A percentile compares a stretch with the other conserved stretches of the same genome.
Conservation (phyloP, 2,329 filamentous ascomycete species). For the Scopulariopsis brevicaulis region DNA sequence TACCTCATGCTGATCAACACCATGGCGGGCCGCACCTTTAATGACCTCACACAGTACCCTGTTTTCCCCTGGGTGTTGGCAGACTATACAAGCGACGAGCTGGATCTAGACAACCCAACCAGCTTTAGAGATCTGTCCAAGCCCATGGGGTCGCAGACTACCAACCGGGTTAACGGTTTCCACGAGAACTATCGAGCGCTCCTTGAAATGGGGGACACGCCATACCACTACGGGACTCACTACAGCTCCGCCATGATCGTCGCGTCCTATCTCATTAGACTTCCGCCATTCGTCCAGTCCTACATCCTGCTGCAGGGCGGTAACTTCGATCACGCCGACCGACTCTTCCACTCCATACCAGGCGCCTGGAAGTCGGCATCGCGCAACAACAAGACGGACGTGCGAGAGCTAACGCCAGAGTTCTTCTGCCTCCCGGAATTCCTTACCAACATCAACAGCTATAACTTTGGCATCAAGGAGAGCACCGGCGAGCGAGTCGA, state of each 20-base stretch:
- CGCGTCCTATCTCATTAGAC: constrained; percentile 84
- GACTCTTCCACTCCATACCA: constrained; percentile 86
- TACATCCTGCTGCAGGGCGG: constrained; percentile 93
- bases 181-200: constrained; percentile 77
- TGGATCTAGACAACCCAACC: constrained; percentile 74
- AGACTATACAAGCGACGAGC: constrained; percentile 87
- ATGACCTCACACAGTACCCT: constrained; percentile 94
- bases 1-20: constrained; percentile 99
- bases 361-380: constrained; percentile 89
- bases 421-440: constrained; percentile 98
- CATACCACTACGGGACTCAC: constrained; percentile 96
- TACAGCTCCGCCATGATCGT: constrained; percentile 99
- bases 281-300: constrained; percentile 93
- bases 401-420: constrained; percentile 88
- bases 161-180: constrained; percentile 65
- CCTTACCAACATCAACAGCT: constrained; percentile 83
- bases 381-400: constrained; percentile 81
- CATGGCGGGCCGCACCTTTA: constrained; percentile 93
- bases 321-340: constrained; percentile 89
- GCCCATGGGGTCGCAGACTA: constrained; percentile 88
- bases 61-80: constrained; percentile 97
- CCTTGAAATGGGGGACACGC: constrained; percentile 81
- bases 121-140: constrained; percentile 88
- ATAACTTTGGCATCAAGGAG: constrained; percentile 84
- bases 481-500: constrained; percentile 71